Base-by-base conservation (phyloP, 2,329 filamentous ascomycete species). In the Monilinia fructigena region DNA sequence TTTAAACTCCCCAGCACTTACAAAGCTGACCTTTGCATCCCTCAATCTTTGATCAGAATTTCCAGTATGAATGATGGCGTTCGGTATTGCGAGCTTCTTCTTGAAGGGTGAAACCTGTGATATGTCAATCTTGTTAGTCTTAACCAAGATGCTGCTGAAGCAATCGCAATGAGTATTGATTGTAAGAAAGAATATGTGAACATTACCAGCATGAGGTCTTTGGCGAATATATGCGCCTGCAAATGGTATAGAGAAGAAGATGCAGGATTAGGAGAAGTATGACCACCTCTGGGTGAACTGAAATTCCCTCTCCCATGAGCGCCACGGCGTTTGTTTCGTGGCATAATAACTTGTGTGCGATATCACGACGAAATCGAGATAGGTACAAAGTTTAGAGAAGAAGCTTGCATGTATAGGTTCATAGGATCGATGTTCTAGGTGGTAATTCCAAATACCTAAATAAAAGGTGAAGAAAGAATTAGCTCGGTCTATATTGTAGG, bases 71-170 rank as follows among this genome's bases (percentile, higher is more conserved):
- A 52, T 78, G 77, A 70, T 84, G 81, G 23, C 77, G 79, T 73
- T 82, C 83, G 16, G 84, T 86, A 71, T 85, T 86, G 28, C 80
- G 80, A 47, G 85, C 85, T 76, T 86, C 85, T 70, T 88, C 82
- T 69, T 80, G 79, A 75, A 89, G 63, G 14, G 75, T 75, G 60
- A 75, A 74, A 23, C 58, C 75, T 75, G 60, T 47, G 66, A 47
- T 47, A 55, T 31, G 31, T 28, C 28, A 52, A 35, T 35, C 26
- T 40, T n/a, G 23, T 55, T 48, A 53, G 61, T 64, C 47, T 26
- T 40, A 4, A 14, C 14, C n/a, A 35, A 60, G 7, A 50, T 26
- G 28, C 58, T 38, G 14, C 7, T 23, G 31, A 38, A 38, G 42
- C 28, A 38, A 26, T 26, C 20, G 45, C 23, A 26, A 14, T 12